A percentile compares a stretch with the other conserved stretches of the same genome.
Conservation (phyloP, 768 basidiomycete genomes). For the Rubroboletus satanas region DNA sequence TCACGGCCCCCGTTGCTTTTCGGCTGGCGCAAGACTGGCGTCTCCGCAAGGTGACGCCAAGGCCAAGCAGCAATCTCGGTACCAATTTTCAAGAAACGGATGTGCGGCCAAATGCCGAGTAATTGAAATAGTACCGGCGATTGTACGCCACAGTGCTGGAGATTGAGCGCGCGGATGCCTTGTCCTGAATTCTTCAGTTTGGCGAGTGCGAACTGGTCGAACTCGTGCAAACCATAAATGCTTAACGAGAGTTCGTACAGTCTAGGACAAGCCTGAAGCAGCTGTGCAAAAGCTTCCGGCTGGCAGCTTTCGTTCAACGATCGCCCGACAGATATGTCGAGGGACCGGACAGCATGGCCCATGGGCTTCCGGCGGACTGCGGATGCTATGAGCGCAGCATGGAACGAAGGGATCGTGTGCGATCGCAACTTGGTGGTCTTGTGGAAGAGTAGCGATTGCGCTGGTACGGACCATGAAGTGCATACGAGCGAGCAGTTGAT, state of each 20-base stretch:
- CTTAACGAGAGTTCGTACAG: conserved; percentile 35
- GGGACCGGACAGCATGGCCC: conserved; percentile 19
- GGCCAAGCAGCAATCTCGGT: conserved; percentile 36
- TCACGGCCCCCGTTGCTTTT: background rate
- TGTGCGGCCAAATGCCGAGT: conserved; percentile 34
- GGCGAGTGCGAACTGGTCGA: conserved; percentile 25
- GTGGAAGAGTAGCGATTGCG: conserved; percentile 30
- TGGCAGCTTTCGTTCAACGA: conserved; percentile 1
- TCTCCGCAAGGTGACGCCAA: conserved; percentile 21
- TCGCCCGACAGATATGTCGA: conserved; percentile 19
- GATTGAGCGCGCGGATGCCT: conserved; percentile 31
- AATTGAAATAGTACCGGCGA: conserved; percentile 44
- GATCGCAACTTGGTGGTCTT: conserved; percentile 10
- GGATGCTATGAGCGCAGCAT: conserved; percentile 14
- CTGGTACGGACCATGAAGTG: conserved; percentile 25
- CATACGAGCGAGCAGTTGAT: conserved; percentile 26
- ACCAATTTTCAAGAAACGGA: conserved; percentile 38
- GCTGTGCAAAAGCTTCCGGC: conserved; percentile 7
- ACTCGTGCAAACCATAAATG: conserved; percentile 25
- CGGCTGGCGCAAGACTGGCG: conserved; percentile 5
- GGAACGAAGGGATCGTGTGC: conserved; percentile 8
- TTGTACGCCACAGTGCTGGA: conserved; percentile 37
- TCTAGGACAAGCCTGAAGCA: conserved; percentile 28
- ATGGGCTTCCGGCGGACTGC: conserved; percentile 14
- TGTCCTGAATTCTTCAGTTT: conserved; percentile 22